Percentiles rank a stretch among this genome's conserved stretches.
These are phyloP conservation scores for Naganishia albida DNA, from an alignment of 1,284 basidiomycete species.

Conservation along the genomic window DNA sequence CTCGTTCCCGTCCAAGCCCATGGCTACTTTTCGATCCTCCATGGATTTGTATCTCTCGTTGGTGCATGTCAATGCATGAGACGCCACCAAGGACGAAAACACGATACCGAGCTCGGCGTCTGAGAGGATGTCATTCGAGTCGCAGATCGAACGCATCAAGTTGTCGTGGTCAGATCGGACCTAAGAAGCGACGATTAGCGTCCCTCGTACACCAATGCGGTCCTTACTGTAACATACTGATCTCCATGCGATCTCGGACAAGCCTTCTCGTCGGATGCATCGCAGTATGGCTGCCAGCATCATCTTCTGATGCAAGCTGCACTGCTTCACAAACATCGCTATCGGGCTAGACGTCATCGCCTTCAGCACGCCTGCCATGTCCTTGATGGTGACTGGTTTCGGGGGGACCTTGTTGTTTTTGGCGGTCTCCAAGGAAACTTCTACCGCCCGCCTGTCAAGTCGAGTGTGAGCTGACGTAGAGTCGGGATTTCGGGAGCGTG, in stretches of 20 bases:
- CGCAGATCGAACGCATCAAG: conserved; percentile 46
- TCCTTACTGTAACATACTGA: conserved; percentile 62
- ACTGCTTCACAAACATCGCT: conserved; percentile 73
- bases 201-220: background rate
- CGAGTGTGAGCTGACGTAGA: conserved; percentile 13
- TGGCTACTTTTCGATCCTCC: conserved; percentile 50
- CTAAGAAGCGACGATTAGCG: conserved; percentile 23
- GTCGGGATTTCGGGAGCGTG: background rate
- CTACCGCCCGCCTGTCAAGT: conserved; percentile 71
- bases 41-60: conserved; percentile 40
- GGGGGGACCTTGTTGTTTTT: conserved; percentile 30
- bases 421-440: conserved; percentile 60
- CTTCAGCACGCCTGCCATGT: conserved; percentile 79
- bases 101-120: conserved; percentile 49
- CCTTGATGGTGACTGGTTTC: conserved; percentile 63
- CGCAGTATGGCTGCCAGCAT: conserved; percentile 85
- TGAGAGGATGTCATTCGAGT: conserved; percentile 45
- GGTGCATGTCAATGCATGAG: conserved; percentile 47
- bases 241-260: conserved; percentile 81
- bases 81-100: conserved; percentile 44
- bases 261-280: conserved; percentile 78
- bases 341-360: conserved; percentile 90
- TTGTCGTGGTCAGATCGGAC: conserved; percentile 49
- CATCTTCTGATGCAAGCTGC: conserved; percentile 81
- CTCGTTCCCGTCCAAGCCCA: conserved; percentile 54